Evolutionary conservation across 805 yeast genomes (phyloP).

Genomic region (Yarrowia deformans): DNA sequence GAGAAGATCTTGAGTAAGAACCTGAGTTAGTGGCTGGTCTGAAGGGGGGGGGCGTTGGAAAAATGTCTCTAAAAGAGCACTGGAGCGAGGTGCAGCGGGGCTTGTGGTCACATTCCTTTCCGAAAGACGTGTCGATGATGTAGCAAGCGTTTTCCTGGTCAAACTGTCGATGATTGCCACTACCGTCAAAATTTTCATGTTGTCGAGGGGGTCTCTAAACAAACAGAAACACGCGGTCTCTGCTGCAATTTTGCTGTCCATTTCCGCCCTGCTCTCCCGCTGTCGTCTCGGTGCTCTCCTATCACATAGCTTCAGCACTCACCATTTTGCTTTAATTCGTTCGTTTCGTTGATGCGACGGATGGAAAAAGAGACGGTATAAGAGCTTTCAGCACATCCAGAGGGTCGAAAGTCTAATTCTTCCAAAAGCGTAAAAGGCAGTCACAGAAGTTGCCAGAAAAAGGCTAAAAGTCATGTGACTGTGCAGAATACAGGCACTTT

Average conservation of each 20-base stretch:
- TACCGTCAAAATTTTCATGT: slow-evolving; percentile 22
- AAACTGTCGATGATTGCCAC: not conserved
- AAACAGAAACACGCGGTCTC: too few relatives aligned
- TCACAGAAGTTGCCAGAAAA: slow-evolving; percentile 26
- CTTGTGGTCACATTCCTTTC: not conserved
- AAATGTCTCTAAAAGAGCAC: not conserved
- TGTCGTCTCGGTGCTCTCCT: not conserved
- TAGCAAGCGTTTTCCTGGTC: not conserved
- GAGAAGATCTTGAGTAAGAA: slow-evolving; percentile 98
- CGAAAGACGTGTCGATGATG: not conserved
- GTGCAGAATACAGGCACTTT: not conserved
- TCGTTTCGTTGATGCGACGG: slow-evolving; percentile 39
- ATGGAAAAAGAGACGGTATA: slow-evolving; percentile 37
- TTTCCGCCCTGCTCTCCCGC: not conserved
- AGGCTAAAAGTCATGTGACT: slow-evolving; percentile 21
- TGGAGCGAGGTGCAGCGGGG: not conserved
- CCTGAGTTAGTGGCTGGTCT: slow-evolving; percentile 54
- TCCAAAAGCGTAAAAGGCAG: slow-evolving; percentile 28
- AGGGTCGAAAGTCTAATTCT: not conserved
- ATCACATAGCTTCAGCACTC: slow-evolving; percentile 25
- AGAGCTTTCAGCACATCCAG: slow-evolving; percentile 36
- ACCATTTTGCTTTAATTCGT: slow-evolving; percentile 39
- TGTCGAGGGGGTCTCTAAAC: not conserved
- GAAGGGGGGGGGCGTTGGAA: not conserved
- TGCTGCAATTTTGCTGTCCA: too few relatives aligned